These are phyloP conservation scores for Coemansia sp. DNA, from an alignment of 371 early-diverging fungal genomes.

Conservation along the genomic window DNA sequence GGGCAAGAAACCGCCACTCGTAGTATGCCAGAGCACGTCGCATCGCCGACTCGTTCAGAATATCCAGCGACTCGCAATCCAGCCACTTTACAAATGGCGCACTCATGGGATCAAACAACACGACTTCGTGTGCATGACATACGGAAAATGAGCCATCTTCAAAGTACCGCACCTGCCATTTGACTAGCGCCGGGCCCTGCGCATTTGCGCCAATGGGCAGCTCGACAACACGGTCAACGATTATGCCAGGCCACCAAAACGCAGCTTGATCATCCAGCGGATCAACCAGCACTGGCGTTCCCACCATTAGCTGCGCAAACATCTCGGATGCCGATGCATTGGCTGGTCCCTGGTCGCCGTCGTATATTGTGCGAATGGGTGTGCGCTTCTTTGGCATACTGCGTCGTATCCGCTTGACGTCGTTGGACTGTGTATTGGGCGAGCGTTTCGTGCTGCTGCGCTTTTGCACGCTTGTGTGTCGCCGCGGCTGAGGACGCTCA, in stretches of 20 bases:
- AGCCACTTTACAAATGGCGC: conserved; percentile 13
- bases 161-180: conserved; percentile 43
- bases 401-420: neutral
- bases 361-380: conserved; percentile 24
- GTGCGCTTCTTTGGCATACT: too few relatives aligned
- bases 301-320: conserved; percentile 24
- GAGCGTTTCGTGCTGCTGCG: neutral
- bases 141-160: conserved; percentile 41
- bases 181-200: neutral
- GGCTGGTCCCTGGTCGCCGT: conserved; percentile 28
- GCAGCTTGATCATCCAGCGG: conserved; percentile 20
- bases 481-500: conserved; percentile 18
- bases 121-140: conserved; percentile 32
- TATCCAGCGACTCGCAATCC: neutral
- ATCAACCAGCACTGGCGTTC: conserved; percentile 46
- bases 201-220: neutral
- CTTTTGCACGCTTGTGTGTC: conserved; percentile 4
- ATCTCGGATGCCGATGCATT: conserved; percentile 11
- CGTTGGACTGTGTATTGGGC: neutral
- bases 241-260: conserved; percentile 47
- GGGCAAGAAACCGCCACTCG: conserved; percentile 39
- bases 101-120: conserved; percentile 17
- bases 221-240: conserved; percentile 21
- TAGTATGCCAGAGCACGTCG: conserved; percentile 46
- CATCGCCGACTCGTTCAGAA: conserved; percentile 20